Conservation (phyloP, 2,329 filamentous ascomycete genomes). For the Penicillium sp. region DNA sequence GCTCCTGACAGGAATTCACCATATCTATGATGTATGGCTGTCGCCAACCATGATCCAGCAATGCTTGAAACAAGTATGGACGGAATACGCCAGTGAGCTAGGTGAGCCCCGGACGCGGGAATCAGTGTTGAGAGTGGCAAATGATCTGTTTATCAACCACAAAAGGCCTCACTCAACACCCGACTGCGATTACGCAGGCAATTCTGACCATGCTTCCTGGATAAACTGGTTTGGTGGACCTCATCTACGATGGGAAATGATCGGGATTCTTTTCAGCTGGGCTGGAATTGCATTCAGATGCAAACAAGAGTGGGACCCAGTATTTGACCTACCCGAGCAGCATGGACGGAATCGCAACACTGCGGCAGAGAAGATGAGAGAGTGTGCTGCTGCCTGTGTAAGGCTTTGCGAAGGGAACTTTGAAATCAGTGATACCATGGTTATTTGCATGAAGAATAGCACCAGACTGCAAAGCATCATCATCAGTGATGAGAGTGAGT, state of each 20-base stretch:
- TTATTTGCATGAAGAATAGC: constrained; percentile 6
- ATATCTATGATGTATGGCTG: not conserved
- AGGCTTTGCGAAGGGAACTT: constrained; percentile 1
- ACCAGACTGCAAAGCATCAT: not conserved
- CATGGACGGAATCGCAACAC: not conserved
- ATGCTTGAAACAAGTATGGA: constrained; percentile 3
- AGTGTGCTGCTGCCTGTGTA: not conserved
- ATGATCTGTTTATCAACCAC: not conserved
- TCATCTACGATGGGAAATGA: constrained; percentile 3
- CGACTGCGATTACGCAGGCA: not conserved
- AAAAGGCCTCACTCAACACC: not conserved
- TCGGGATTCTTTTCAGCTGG: constrained; percentile 1
- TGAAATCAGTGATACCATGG: constrained; percentile 1
- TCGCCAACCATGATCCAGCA: not conserved
- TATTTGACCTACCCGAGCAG: not conserved
- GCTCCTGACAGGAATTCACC: not conserved
- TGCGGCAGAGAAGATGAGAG: constrained; percentile 1
- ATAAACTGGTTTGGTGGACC: not conserved
- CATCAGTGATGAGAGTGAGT: constrained; percentile 1
- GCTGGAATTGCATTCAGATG: constrained; percentile 1
- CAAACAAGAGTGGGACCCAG: constrained; percentile 2
- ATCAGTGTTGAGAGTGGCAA: not conserved
- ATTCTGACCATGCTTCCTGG: not conserved
- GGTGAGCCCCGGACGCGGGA: not conserved
- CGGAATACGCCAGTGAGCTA: not conserved